These are phyloP conservation scores for Trichodelitschia bisporula DNA, from an alignment of 495 filamentous ascomycete genomes.

Conservation along the genomic window DNA sequence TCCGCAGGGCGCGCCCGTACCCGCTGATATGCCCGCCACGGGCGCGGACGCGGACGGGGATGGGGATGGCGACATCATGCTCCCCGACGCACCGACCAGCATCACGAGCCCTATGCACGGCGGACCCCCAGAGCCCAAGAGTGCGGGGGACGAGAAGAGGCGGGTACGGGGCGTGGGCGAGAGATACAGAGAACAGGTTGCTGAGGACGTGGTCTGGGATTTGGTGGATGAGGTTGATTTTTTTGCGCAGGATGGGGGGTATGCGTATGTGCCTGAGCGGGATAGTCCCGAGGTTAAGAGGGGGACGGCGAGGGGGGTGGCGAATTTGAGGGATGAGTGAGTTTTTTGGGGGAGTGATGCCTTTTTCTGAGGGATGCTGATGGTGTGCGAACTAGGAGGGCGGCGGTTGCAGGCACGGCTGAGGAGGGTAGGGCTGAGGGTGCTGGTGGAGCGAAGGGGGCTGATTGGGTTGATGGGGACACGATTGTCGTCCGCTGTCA, in stretches of 20 bases:
- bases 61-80: too few relatives aligned
- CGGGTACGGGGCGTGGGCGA: conserved; percentile 39
- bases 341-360: neutral
- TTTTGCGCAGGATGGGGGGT: conserved; percentile 38
- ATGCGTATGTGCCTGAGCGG: conserved; percentile 11
- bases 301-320: neutral
- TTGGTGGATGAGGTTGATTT: conserved; percentile 79
- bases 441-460: too few relatives aligned
- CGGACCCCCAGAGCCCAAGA: too few relatives aligned
- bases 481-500: too few relatives aligned
- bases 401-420: too few relatives aligned
- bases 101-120: conserved; percentile 8
- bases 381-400: too few relatives aligned
- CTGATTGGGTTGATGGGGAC: too few relatives aligned
- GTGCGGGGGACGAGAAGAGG: too few relatives aligned
- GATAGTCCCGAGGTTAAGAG: neutral
- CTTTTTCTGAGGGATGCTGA: too few relatives aligned
- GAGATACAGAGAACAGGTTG: conserved; percentile 81
- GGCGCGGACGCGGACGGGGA: conserved; percentile 10
- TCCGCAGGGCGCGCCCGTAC: conserved; percentile 6
- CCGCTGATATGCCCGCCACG: conserved; percentile 26
- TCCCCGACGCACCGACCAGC: conserved; percentile 3
- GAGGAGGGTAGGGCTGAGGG: too few relatives aligned
- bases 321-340: neutral
- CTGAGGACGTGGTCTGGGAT: conserved; percentile 80